Evolutionary conservation across 2,329 filamentous ascomycete species (phyloP), one percentile per base, ranked within the genome.

Genomic region (Dothideomycetidae sp.): DNA sequence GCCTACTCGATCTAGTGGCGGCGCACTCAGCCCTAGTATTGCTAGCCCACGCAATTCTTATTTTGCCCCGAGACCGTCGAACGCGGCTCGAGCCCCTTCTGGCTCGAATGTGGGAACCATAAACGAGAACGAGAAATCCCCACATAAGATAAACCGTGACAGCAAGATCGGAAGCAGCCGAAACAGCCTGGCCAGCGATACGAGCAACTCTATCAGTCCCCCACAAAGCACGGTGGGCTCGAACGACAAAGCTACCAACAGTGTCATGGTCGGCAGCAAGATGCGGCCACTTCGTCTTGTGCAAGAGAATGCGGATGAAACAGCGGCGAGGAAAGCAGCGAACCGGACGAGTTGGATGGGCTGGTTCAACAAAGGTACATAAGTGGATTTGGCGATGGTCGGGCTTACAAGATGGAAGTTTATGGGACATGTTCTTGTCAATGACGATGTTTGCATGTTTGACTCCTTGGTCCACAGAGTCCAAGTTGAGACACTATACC

Each of bases 231-330:
- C 58, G 10, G 55, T 59, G 9, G 57, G 50, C 40, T 50, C 46
- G 17, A 48, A 47, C 29, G 56, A 57, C 19, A 46, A 46, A 11
- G 49, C 50, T 17, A 48, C 50, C 3, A 58, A 58, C 10, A 53
- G 55, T n/a, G 53, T 63, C 12, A 67, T 68, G 61, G 61, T 62
- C 15, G 65, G 65, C 29, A 64, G 77, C 51, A 90, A 90, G 59
- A 76, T 92, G 41, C 72, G 86, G 23, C 88, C 88, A 5, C 64
- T 98, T 46, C 71, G 88, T 11, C 68, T 98, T 18, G 85, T 96
- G 32, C 81, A 90, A 59, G 83, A 93, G 61, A 78, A 49, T 11
- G 48, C 48, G 13, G 56, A 56, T 10, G 52, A 55, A 40, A 60
- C 63, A 13, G 52, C 52, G 31, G 58, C 56, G 5, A 51, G 55